Evolutionary conservation across 164 flowering plant species (phyloP).

Genomic region (grape (Vitis vinifera)): ASM3070453v1 NC_081821.1:2139501-2140000

Average conservation of each 20-base stretch:
- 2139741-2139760: conserved; percentile 2
- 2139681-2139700: conserved; percentile 98
- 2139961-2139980: conserved; percentile 95
- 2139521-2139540: no score
- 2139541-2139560: no score
- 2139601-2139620: background rate
- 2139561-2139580: no score
- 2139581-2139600: no score
- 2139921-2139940: conserved; percentile 98
- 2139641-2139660: conserved; percentile 88
- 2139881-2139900: conserved; percentile 91
- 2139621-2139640: conserved; percentile 58
- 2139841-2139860: conserved; percentile 89
- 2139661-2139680: conserved; percentile 94
- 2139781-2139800: no score
- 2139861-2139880: conserved; percentile 87
- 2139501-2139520: no score
- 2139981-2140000: conserved; percentile 98
- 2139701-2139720: conserved; percentile 69
- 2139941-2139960: conserved; percentile 97
- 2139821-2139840: conserved; percentile 91
- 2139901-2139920: conserved; percentile 96
- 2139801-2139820: background rate
- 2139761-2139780: background rate
- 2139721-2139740: conserved; percentile 89